phyloP scores from a whole-genome alignment of 208 protist genomes.

The Porcisia hertigi region DNA sequence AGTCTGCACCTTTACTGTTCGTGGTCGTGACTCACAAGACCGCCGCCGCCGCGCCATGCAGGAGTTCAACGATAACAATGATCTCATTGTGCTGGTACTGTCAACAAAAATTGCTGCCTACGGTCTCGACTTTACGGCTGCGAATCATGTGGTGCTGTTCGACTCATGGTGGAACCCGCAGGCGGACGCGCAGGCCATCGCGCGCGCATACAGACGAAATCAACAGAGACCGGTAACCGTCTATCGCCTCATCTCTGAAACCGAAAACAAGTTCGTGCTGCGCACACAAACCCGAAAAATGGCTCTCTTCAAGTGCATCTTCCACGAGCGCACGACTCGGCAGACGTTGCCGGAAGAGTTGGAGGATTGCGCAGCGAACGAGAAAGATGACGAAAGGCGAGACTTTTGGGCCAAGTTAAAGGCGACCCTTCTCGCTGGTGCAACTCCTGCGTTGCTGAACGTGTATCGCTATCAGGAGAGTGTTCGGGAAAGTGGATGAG shows the following conservation, averaged over 20 bases:
- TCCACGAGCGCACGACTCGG: slow-evolving; percentile 70
- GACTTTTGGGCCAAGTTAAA: slow-evolving; percentile 70
- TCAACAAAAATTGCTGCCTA: slow-evolving; percentile 97
- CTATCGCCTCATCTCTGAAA: slow-evolving; percentile 92
- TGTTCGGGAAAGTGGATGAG: slow-evolving; percentile 21
- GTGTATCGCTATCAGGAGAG: slow-evolving; percentile 64
- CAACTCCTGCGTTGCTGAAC: slow-evolving; percentile 37
- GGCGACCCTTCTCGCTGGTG: slow-evolving; percentile 43
- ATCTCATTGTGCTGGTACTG: slow-evolving; percentile 86
- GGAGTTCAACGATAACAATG: slow-evolving; percentile 57
- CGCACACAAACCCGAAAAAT: slow-evolving; percentile 72
- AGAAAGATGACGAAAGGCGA: slow-evolving; percentile 49
- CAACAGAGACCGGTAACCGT: slow-evolving; percentile 96
- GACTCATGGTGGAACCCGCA: slow-evolving; percentile 99
- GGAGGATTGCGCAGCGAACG: slow-evolving; percentile 55
- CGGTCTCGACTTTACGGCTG: slow-evolving; percentile 98
- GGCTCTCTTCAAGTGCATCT: slow-evolving; percentile 79
- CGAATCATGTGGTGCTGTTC: slow-evolving; percentile 98
- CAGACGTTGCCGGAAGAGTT: slow-evolving; percentile 48
- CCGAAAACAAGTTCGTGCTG: slow-evolving; percentile 59
- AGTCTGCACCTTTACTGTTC: slow-evolving; percentile 60
- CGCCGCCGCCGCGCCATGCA: slow-evolving; percentile 54
- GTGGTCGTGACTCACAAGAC: slow-evolving; percentile 69
- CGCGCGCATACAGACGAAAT: slow-evolving; percentile 97
- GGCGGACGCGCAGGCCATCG: slow-evolving; percentile 96